Evolutionary conservation across 2,329 filamentous ascomycete species (phyloP).

Genomic region (Hypoxylon sp.): DNA sequence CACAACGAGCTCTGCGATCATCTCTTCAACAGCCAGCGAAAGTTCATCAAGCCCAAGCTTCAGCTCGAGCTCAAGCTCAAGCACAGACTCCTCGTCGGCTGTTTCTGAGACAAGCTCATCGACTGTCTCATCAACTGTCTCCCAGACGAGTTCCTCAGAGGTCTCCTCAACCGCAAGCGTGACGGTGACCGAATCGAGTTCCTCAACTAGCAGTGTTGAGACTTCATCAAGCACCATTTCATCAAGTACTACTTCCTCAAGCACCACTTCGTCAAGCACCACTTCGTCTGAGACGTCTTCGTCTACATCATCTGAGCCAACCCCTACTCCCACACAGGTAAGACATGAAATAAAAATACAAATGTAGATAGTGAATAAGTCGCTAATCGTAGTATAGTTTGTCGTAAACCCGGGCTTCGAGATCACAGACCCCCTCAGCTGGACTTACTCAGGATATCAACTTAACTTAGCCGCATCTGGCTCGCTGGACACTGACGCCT

Average conservation of each 20-base stretch:
- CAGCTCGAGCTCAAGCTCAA: neutral
- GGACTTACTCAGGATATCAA: slow-evolving; percentile 6
- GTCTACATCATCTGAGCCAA: slow-evolving; percentile 11
- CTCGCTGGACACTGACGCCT: slow-evolving; percentile 11
- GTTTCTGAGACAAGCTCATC: neutral
- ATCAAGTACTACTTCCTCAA: slow-evolving; percentile 1
- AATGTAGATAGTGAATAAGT: neutral
- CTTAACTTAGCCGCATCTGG: slow-evolving; percentile 6
- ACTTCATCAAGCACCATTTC: slow-evolving; percentile 13
- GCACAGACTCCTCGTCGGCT: neutral
- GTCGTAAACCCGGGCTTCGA: slow-evolving; percentile 9
- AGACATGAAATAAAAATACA: neutral
- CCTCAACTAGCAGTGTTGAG: neutral
- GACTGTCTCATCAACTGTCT: neutral
- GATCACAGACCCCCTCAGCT: slow-evolving; percentile 3
- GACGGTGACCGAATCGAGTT: neutral
- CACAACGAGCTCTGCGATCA: neutral
- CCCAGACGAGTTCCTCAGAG: slow-evolving; percentile 1
- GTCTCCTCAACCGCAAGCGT: neutral
- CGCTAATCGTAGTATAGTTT: neutral
- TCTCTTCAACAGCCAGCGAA: slow-evolving; percentile 3
- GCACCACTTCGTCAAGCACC: neutral
- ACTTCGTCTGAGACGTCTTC: slow-evolving; percentile 13
- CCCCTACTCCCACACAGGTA: slow-evolving; percentile 13
- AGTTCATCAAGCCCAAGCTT: neutral